Conservation (phyloP, 1,139 yeast genomes). For the Barnettozyma hawaiiensis region DNA sequence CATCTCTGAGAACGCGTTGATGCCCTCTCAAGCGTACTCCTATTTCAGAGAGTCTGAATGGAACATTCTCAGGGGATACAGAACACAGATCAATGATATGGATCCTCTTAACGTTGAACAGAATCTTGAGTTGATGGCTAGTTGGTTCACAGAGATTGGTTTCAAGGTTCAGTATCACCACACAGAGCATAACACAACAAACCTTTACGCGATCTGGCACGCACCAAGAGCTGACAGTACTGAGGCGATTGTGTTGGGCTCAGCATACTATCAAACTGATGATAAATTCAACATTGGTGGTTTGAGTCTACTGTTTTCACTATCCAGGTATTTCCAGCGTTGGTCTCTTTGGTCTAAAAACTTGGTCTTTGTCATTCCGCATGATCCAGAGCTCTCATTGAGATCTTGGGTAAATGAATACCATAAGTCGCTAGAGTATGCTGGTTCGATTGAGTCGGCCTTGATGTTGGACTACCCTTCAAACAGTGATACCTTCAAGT, state of each 20-base stretch:
- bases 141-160: conserved; percentile 71
- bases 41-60: conserved; percentile 93
- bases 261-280: conserved; percentile 75
- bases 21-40: conserved; percentile 94
- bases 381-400: conserved; percentile 62
- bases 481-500: conserved; percentile 60
- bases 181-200: conserved; percentile 40
- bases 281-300: conserved; percentile 71
- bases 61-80: conserved; percentile 84
- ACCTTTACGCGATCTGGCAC: conserved; percentile 79
- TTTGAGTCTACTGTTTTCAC: conserved; percentile 60
- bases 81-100: conserved; percentile 39
- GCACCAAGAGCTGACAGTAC: conserved; percentile 96
- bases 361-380: conserved; percentile 78
- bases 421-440: conserved; percentile 83
- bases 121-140: conserved; percentile 41
- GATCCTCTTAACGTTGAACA: conserved; percentile 25
- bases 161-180: conserved; percentile 53
- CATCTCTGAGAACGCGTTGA: conserved; percentile 90
- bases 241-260: conserved; percentile 86
- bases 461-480: conserved; percentile 77
- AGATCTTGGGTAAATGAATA: conserved; percentile 93
- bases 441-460: conserved; percentile 95
- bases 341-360: conserved; percentile 97
- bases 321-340: conserved; percentile 73